Evolutionary conservation across 2,329 filamentous ascomycete genomes (phyloP), one percentile per base, ranked within the genome.

Genomic region (Teratosphaeriaceae sp.): DNA sequence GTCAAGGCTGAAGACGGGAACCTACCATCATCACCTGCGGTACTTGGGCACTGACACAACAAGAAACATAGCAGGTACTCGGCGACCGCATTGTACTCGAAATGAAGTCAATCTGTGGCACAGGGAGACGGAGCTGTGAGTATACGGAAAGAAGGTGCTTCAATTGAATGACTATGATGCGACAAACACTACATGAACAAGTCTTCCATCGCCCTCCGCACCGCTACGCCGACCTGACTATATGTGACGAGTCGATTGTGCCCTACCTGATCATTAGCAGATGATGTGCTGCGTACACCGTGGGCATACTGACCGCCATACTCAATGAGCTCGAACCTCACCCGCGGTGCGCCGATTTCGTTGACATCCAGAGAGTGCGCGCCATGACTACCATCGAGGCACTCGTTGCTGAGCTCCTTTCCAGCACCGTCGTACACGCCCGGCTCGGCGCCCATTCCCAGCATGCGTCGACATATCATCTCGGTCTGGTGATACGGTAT

Each of bases 401-500:
- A 55, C 24, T 55, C 48, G 26, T 48, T 40, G 4, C 43, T 48
- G 46, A 42, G 48, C 35, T 56, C 56, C 15, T 57, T 65, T 21
- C 46, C 40, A 61, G 51, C 40, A 62, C 33, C 62, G 53, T 22
- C 50, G 21, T 42, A 24, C 7, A 41, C 45, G 44, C 20, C 44
- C 27, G 37, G 59, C 52, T 2, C 45, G 40, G 68, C 59, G 1
- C 71, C 70, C 34, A 76, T 75, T 41, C 72, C 73, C 2, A 76
- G 76, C 0, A 80, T 77, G 1, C 75, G 72, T 22, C 67, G 67
- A 58, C 85, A 87, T 1, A 86, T 65, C 51, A 70, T 72, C 53
- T 82, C 75, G 33, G 80, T 79, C 57, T 88, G 81, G 1, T 69
- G 74, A 67, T 79, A 90, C 0, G 85, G 81, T 46, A 97, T 95